A percentile compares a stretch with the other conserved stretches of the same genome.
Evolutionary conservation across 805 yeast species (phyloP).

Genomic region (Yamadazyma nakazawae): DNA sequence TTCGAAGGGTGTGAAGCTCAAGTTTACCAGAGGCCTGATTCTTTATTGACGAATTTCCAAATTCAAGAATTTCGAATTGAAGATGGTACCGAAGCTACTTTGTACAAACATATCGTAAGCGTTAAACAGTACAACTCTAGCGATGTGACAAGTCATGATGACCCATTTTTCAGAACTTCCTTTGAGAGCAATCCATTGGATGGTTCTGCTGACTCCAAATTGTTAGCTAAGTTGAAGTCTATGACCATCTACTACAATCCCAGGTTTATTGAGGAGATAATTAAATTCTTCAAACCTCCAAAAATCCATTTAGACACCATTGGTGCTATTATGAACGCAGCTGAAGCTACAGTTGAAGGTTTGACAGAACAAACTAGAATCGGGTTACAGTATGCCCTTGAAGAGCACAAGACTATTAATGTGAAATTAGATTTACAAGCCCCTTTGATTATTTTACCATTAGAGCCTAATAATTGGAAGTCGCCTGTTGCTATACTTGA

Average conservation of each 20-base stretch:
- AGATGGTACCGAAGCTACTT: slow-evolving; percentile 75
- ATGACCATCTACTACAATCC: slow-evolving; percentile 90
- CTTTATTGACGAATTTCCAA: slow-evolving; percentile 67
- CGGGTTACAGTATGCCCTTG: slow-evolving; percentile 89
- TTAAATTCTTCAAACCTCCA: slow-evolving; percentile 81
- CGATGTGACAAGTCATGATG: slow-evolving; percentile 18
- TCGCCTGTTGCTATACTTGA: slow-evolving; percentile 90
- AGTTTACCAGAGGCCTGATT: slow-evolving; percentile 73
- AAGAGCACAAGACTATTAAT: slow-evolving; percentile 88
- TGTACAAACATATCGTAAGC: slow-evolving; percentile 86
- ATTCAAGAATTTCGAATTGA: slow-evolving; percentile 80
- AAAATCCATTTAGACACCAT: slow-evolving; percentile 81
- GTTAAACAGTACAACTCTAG: slow-evolving; percentile 55
- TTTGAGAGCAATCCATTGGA: slow-evolving; percentile 88
- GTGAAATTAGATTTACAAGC: slow-evolving; percentile 88
- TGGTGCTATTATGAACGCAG: slow-evolving; percentile 88
- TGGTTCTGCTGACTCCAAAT: slow-evolving; percentile 73
- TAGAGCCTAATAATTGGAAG: slow-evolving; percentile 72
- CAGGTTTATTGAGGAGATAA: slow-evolving; percentile 72
- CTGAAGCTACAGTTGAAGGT: slow-evolving; percentile 92
- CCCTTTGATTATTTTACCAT: slow-evolving; percentile 83
- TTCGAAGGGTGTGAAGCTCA: slow-evolving; percentile 81
- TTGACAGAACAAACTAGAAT: slow-evolving; percentile 84
- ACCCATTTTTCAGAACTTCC: slow-evolving; percentile 76
- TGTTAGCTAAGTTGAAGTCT: slow-evolving; percentile 72